Evolutionary conservation across 1,139 yeast species (phyloP), one percentile per base, ranked within the genome.

Genomic region (Lodderomyces margitis): DNA sequence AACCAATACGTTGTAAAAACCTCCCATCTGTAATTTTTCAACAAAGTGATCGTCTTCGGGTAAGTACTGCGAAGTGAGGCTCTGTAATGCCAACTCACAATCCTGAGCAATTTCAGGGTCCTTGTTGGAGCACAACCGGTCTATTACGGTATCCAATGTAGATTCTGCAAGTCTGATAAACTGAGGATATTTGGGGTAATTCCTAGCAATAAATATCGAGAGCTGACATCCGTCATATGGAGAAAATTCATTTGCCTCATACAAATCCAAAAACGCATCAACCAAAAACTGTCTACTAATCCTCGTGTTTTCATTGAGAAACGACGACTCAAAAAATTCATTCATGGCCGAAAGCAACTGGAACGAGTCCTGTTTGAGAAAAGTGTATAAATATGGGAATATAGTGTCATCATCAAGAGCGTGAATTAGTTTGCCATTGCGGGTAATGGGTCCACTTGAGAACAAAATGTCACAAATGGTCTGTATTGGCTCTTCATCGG

Each of bases 131-230:
- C 89, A 81, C 25, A 87, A 63, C 10, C 62, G 64, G 3, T 69
- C 64, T 19, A 86, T 63, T 4, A 84, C 65, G 6, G 61, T 57
- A 4, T 73, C 68, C 34, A 85, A 57, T 1, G 68, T 62, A 4
- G 80, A 69, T 39, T 83, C 91, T 0, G 91, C 78, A 2, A 88
- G 62, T 33, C 87, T 68, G 11, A 89, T 71, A 49, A 84, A 88
- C 58, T 89, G 96, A 3, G 80, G 70, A 56, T 84, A 89, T 57
- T 88, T 88, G 3, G 96, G 82, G 47, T 82, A 80, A 55, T 86
- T 87, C 41, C 91, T 58, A 0, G 88, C 86, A 23, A 89, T 64
- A 53, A 89, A 89, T 5, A 87, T 75, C 12, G 86, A 74, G 43
- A 87, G 61, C 44, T 74, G 74, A 17, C 66, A 59, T 15, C 51